Evolutionary conservation across 1,139 yeast genomes (phyloP), one percentile per base, ranked within the genome.

Genomic region (Candida sanyaensis): DNA sequence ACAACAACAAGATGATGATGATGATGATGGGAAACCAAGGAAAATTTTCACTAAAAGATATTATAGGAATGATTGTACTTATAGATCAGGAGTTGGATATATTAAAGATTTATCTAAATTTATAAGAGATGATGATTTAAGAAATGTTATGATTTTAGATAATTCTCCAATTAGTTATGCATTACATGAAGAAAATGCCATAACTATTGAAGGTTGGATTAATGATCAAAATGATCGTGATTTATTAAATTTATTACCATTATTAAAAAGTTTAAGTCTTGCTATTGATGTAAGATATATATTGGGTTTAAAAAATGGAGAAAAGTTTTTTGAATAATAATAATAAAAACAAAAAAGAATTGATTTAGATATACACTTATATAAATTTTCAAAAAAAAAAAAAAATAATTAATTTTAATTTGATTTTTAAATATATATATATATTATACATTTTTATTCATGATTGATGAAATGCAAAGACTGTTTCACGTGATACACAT

Each of bases 181-280:
- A 10, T 69, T 83, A 63, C 93, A 93, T 62, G 89, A 84, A 53
- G 84, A 85, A 56, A 93, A 93, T 62, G 99, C 97, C 1, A 84
- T 93, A 33, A 84, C 87, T 70, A 90, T 93, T 21, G 97, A 92
- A 66, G 98, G 99, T 40, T 93, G 99, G 99, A 90, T 93, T 53
- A 90, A 89, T 60, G 99, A 93, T 66, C 96, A 96, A 21, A 81
- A 86, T 41, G 99, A 93, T 63, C 77, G 85, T 26, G 96, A 90
- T 59, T 71, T 93, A 49, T 70, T 93, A 63, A 84, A 89, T 58
- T 69, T 93, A 46, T 67, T 93, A 43, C 98, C 99, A 1, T 71
- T 93, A 63, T 72, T 93, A 46, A 83, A 87, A 58, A 88, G 96
- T 31, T 69, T 93, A 58, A 77, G 96, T 50, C 80, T 83, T 54